Evolutionary conservation across 768 basidiomycete species (phyloP), one percentile per base, ranked within the genome.

Genomic region (Suillus placidus): DNA sequence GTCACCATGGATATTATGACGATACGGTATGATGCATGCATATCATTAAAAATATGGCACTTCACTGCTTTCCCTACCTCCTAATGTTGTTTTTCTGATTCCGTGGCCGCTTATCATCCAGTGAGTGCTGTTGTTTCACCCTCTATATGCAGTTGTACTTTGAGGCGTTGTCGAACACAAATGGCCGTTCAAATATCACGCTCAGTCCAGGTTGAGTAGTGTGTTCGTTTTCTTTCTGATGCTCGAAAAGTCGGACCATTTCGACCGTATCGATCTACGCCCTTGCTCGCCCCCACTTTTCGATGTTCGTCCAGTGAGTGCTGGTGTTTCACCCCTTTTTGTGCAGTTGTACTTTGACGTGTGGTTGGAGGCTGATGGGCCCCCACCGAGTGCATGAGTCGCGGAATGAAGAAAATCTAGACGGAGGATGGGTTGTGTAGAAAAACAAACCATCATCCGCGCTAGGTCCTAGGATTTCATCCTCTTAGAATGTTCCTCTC

Each of bases 21-120:
- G 54, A 66, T 82, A 84, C 71, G 83, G 83, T 80, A 84, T 79
- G 78, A 76, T 71, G 71, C 73, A 77, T 76, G 72, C 76, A 74
- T 61, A 55, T 63, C 61, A 63, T 67, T 55, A 55, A 68, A 76
- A 78, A 77, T 70, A 76, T 67, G 69, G 66, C 74, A 72, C 65
- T 69, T 49, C 58, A 61, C 65, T 70, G 40, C 62, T 63, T 64
- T 45, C 61, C 64, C 66, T 1, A 71, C 51, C 47, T 35, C 4
- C 26, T 42, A 42, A 60, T 9, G 0, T 2, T 30, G 40, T 13
- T 42, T 6, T 42, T 12, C 10, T 42, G 18, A 60, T 40, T 18
- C 26, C 1, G 16, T 58, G 57, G 18, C 12, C 12, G 18, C 40
- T 42, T 30, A 30, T 35, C 40, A 60, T 38, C 58, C 16, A 30